Percentiles rank a stretch among this genome's conserved stretches.
Evolutionary conservation across 1,284 basidiomycete genomes (phyloP).

Genomic region (Malassezia slooffiae): DNA sequence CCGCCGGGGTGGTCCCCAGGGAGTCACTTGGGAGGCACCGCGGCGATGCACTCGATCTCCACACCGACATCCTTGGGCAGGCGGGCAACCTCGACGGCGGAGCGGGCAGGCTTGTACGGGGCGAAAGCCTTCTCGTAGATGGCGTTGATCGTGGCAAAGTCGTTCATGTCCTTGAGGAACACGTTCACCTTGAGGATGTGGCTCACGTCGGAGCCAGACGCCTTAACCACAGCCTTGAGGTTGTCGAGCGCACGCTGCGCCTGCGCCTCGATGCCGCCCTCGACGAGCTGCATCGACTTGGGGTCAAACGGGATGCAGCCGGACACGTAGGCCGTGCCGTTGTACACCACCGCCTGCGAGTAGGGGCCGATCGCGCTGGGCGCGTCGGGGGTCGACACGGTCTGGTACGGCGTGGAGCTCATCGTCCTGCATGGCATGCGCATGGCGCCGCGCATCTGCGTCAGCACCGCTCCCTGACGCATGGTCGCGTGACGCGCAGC

Average conservation of each 20-base stretch:
- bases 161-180: constrained; percentile 83
- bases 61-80: constrained; percentile 70
- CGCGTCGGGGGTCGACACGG: constrained; percentile 35
- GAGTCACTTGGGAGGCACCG: constrained; percentile 20
- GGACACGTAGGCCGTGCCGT: constrained; percentile 75
- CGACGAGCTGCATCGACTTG: constrained; percentile 60
- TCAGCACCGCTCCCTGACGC: no score
- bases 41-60: constrained; percentile 79
- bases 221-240: constrained; percentile 70
- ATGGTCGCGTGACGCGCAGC: no score
- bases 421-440: neutral
- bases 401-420: constrained; percentile 27
- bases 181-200: constrained; percentile 51
- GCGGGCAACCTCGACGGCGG: constrained; percentile 59
- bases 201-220: constrained; percentile 53
- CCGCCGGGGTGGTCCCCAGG: no score
- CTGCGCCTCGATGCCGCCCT: constrained; percentile 69
- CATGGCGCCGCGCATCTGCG: no score
- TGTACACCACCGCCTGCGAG: constrained; percentile 63
- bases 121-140: constrained; percentile 46
- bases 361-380: constrained; percentile 45
- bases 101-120: constrained; percentile 73
- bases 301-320: constrained; percentile 82
- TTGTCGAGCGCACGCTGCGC: constrained; percentile 76
- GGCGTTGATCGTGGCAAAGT: constrained; percentile 71